These are phyloP conservation scores for Avena sativa DNA, from an alignment of 176 grass and related monocot species.

Conservation along the genomic window DNA sequence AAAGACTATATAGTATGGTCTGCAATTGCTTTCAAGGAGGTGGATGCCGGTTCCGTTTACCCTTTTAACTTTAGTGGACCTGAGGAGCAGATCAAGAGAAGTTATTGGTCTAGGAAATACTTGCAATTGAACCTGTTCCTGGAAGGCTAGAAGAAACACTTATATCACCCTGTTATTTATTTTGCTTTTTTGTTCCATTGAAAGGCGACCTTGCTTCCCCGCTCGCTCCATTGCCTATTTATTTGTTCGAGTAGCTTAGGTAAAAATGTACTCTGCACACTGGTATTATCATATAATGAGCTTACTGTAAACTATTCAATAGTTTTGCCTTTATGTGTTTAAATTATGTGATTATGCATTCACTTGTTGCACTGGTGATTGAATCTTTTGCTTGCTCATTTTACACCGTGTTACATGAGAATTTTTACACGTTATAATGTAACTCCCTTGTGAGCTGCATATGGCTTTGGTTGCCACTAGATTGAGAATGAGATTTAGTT, in stretches of 20 bases:
- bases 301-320: slow-evolving; percentile 43
- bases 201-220: slow-evolving; percentile 37
- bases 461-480: neutral
- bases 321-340: neutral
- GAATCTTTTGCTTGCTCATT: neutral
- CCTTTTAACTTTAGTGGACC: slow-evolving; percentile 49
- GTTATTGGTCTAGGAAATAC: slow-evolving; percentile 51
- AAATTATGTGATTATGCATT: neutral
- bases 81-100: slow-evolving; percentile 43
- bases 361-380: neutral
- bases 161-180: slow-evolving; percentile 51
- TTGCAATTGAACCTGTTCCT: slow-evolving; percentile 41
- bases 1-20: slow-evolving; percentile 46
- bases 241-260: slow-evolving; percentile 67
- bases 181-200: slow-evolving; percentile 47
- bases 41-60: slow-evolving; percentile 36
- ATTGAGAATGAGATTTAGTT: slow-evolving; percentile 17
- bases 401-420: too few species aligned
- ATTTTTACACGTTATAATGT: too few species aligned
- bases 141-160: slow-evolving; percentile 38
- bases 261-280: slow-evolving; percentile 52
- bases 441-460: too few species aligned
- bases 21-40: slow-evolving; percentile 52
- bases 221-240: slow-evolving; percentile 48
- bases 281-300: slow-evolving; percentile 59